Evolutionary conservation across 345 rosid genomes (phyloP).

Genomic region (Heritiera littoralis): DNA sequence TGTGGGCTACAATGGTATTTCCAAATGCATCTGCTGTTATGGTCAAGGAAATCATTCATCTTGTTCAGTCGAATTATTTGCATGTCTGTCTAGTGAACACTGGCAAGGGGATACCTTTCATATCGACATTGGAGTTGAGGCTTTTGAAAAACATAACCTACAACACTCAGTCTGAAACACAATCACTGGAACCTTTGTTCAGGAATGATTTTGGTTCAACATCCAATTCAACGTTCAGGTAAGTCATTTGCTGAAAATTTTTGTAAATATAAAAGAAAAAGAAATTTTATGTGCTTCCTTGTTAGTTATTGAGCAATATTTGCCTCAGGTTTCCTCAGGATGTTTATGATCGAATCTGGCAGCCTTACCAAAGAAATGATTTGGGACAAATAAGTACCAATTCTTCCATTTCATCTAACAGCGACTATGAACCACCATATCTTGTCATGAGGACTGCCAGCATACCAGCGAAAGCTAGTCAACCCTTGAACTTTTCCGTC

Average conservation of each 20-base stretch:
- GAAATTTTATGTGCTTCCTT: not conserved
- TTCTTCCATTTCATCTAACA: not conserved
- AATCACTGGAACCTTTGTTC: not conserved
- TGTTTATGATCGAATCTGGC: conserved; percentile 25
- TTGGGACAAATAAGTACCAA: not conserved
- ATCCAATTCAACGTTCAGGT: conserved; percentile 26
- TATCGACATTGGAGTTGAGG: conserved; percentile 53
- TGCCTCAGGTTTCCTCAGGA: conserved; percentile 25
- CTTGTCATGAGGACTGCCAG: conserved; percentile 29
- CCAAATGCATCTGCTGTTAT: conserved; percentile 13
- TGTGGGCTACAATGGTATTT: conserved; percentile 34
- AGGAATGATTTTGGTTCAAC: conserved; percentile 26
- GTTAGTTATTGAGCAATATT: not conserved
- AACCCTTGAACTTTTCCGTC: conserved; percentile 12
- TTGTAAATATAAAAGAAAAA: not conserved
- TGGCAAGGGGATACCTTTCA: no score
- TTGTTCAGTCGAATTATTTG: conserved; percentile 22
- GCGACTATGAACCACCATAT: conserved; percentile 1
- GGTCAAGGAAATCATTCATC: conserved; percentile 38
- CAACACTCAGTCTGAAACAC: conserved; percentile 23
- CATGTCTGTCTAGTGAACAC: conserved; percentile 51
- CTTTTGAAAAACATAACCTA: conserved; percentile 28
- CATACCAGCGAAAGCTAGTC: not conserved
- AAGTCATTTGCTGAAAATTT: not conserved
- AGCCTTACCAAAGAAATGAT: not conserved